Base-by-base conservation (phyloP, 2,329 filamentous ascomycete species). In the Cytospora piceicola region DNA sequence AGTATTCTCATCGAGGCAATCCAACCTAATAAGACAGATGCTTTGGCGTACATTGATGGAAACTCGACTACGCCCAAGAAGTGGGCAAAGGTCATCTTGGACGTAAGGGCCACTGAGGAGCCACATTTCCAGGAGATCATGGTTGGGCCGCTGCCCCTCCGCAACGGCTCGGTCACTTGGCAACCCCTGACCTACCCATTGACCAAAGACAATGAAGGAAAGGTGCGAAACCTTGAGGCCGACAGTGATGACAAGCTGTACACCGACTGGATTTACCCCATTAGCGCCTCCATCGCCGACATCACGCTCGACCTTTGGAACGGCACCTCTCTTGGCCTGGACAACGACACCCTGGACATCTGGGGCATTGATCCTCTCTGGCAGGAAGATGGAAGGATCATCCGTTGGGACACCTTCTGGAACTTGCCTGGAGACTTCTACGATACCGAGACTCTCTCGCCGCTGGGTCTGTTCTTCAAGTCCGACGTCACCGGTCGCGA, bases 401-500 rank as follows among this genome's bases (percentile, higher is more conserved):
- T 81, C 32, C 76, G 78, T 12, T 85, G 83, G 83, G 77, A 80
- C 60, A 75, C 77, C 1, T 83, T 83, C 68, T 80, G 78, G 76
- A 76, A 75, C 59, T 66, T 70, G 0, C 75, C 80, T 5, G 74
- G 75, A 34, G 73, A 74, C 9, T 81, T 81, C 4, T 36, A 36
- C 34, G 80, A 82, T 56, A 76, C 77, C 12, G 71, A 72, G 46
- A 80, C 80, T 2, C 72, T 83, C 15, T 73, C 83, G 14, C 82
- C 82, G 1, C 78, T 81, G 2, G 80, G 80, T 1, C 70, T 85
- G 1, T 79, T 75, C 63, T 74, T 80, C 70, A 76, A 77, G 70
- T 73, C 75, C 2, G 81, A 88, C 67, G 72, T 85, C 0, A 85
- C 82, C 0, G 82, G 82, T 0, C 77, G 81, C 7, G 80, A 86